Base-by-base conservation (phyloP, 1,284 basidiomycete genomes). In the Phlebopus sp. region DNA sequence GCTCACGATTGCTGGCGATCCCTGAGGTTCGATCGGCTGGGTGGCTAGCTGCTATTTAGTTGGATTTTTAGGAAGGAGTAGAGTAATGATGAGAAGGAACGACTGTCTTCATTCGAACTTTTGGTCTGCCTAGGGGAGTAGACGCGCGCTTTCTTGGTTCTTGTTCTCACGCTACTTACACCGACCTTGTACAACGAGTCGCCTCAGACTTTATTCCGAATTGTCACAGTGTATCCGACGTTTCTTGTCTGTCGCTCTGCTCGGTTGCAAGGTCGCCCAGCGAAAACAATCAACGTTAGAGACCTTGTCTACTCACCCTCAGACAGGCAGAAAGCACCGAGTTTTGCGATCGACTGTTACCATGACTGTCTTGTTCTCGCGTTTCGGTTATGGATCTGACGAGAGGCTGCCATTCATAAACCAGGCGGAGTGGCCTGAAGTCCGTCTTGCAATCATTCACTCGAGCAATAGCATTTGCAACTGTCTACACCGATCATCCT, bases 1-100 rank as follows among this genome's bases (percentile, higher is more conserved):
- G 38, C n/a, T 63, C 18, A 62, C 52, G 38, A 46, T 66, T n/a
- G 35, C 43, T 5, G 62, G 53, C 14, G 59, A 66, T 17, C 36
- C 35, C 9, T 63, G 47, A 39, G n/a, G 21, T 4, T 15, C 1
- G 8, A 27, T 14, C 23, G 14, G 23, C 3, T 15, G 32, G n/a
- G n/a, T n/a, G n/a, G n/a, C n/a, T 11, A 32, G 17, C 2, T 21
- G 7, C 10, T 14, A 25, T 46, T 42, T 29, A n/a, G n/a, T n/a
- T 17, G 25, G 10, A 23, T 39, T 23, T 19, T 32, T 31, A 19
- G 13, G 27, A 14, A n/a, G 6, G 44, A 29, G 43, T 55, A 38
- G 48, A 41, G 42, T n/a, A 27, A 14, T 32, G 35, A 50, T 15
- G n/a, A n/a, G n/a, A n/a, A n/a, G n/a, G n/a, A n/a, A n/a, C n/a